Evolutionary conservation across 352 stramenopile genomes (phyloP), one percentile per base, ranked within the genome.

Genomic region (Phytophthora meadii): DNA sequence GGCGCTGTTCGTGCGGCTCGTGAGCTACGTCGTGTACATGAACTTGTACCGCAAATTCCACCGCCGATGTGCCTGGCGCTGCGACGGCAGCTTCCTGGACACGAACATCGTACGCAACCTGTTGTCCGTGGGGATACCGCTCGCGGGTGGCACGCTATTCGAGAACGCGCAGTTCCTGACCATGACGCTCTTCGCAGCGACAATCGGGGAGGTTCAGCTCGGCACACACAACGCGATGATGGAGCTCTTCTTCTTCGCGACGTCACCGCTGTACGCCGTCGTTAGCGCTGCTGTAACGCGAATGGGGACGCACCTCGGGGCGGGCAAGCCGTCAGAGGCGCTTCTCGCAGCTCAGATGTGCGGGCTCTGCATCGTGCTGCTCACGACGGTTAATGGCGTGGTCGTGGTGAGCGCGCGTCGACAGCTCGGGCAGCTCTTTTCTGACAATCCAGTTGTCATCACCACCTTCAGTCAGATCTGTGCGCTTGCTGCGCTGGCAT

Each of bases 211-310:
- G 55, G 59, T 89, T 4, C 84, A 94, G 55, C 68, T 96, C 11
- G 84, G 79, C 19, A 78, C 88, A 14, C 84, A 96, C 65, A 93
- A 88, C 61, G 79, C 85, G 14, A 95, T 94, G 86, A 89, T 95
- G 74, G 87, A 94, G 67, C 65, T 94, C 27, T 92, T 95, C 67
- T 89, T 89, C 67, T 89, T 96, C 62, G 74, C 86, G 36, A 91
- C 84, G 37, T 84, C 74, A 24, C 83, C 81, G 7, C 85, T 94
- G 34, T 96, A 89, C 63, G 83, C 87, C 6, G 62, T 94, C 1
- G 79, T 88, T 12, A 81, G 74, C 42, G 81, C 68, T 14, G 77
- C 83, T 2, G 83, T 93, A 19, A 88, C 78, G 30, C 86, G 81
- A 30, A 88, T 90, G 42, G 84, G 76, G 9, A 77, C 61, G 17